Evolutionary conservation across 225 moss, liverwort and hornwort species (phyloP).

Genomic region (Asterella californica): DNA sequence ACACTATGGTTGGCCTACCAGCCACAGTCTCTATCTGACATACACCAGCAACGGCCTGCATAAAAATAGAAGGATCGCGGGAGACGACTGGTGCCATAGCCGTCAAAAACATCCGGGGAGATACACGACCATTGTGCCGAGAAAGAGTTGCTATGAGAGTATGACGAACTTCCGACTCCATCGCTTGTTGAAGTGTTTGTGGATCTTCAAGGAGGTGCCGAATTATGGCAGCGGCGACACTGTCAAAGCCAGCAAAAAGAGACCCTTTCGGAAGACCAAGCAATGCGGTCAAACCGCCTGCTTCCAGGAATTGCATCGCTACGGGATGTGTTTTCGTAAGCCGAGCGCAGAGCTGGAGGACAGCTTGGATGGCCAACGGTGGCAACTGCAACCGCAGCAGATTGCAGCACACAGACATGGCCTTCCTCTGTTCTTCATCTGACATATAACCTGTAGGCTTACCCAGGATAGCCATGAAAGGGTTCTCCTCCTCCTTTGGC

Average conservation of each 20-base stretch:
- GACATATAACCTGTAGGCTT: slow-evolving; percentile 79
- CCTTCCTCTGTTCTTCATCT: slow-evolving; percentile 69
- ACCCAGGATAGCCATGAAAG: slow-evolving; percentile 66
- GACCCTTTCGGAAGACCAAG: slow-evolving; percentile 61
- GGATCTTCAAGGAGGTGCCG: slow-evolving; percentile 96
- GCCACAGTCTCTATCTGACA: slow-evolving; percentile 79
- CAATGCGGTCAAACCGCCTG: slow-evolving; percentile 69
- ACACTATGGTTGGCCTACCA: slow-evolving; percentile 73
- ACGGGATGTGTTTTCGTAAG: slow-evolving; percentile 80
- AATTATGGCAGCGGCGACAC: slow-evolving; percentile 76
- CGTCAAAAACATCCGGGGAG: slow-evolving; percentile 91
- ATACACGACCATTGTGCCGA: slow-evolving; percentile 86
- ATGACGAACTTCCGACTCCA: slow-evolving; percentile 93
- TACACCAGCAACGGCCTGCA: slow-evolving; percentile 80
- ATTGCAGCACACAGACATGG: slow-evolving; percentile 65
- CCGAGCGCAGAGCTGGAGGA: slow-evolving; percentile 86
- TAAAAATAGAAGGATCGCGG: slow-evolving; percentile 80
- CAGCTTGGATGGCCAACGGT: slow-evolving; percentile 72
- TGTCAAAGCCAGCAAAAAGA: slow-evolving; percentile 85
- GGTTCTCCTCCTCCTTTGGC: slow-evolving; percentile 49
- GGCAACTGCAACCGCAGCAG: slow-evolving; percentile 71
- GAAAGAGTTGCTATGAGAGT: slow-evolving; percentile 75
- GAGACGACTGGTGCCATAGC: slow-evolving; percentile 92
- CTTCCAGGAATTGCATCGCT: slow-evolving; percentile 78
- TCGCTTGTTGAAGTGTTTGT: slow-evolving; percentile 84